These are phyloP conservation scores for Clonostachys solani DNA, from an alignment of 2,329 filamentous ascomycete species.

Conservation along the genomic window DNA sequence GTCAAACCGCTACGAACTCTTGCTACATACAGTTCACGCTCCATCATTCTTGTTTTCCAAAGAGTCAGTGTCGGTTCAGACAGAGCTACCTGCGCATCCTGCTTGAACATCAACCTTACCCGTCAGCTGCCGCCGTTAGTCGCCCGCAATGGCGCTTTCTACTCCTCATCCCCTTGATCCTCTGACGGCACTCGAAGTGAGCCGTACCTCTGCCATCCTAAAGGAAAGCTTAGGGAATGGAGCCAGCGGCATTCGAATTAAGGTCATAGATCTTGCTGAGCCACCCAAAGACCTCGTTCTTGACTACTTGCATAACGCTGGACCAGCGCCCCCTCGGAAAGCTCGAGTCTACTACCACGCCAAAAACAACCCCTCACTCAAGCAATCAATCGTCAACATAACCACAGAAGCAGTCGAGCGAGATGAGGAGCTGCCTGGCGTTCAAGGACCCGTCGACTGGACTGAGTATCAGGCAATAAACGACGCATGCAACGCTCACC, in stretches of 20 bases:
- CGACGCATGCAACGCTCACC: slow-evolving; percentile 1
- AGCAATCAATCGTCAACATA: background rate
- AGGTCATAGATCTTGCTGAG: slow-evolving; percentile 1
- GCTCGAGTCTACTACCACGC: background rate
- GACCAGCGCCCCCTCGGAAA: background rate
- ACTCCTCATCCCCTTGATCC: background rate
- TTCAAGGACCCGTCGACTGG: slow-evolving; percentile 2
- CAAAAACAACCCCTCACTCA: background rate
- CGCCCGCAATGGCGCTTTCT: no score
- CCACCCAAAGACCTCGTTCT: background rate
- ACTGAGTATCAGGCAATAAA: background rate
- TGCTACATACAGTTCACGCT: no score
- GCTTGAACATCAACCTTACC: slow-evolving; percentile 11
- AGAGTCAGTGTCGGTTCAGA: no score
- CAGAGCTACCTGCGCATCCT: no score
- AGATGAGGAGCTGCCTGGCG: background rate
- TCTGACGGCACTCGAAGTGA: background rate
- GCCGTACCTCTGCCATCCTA: background rate
- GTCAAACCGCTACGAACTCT: no score
- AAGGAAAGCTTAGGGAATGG: background rate
- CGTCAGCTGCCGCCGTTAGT: slow-evolving; percentile 11
- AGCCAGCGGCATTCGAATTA: background rate
- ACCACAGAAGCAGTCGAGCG: background rate
- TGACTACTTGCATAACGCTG: background rate
- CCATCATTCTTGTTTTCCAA: no score